Evolutionary conservation across 345 rosid genomes (phyloP).

Genomic region (Eucalyptus caleyi): DNA sequence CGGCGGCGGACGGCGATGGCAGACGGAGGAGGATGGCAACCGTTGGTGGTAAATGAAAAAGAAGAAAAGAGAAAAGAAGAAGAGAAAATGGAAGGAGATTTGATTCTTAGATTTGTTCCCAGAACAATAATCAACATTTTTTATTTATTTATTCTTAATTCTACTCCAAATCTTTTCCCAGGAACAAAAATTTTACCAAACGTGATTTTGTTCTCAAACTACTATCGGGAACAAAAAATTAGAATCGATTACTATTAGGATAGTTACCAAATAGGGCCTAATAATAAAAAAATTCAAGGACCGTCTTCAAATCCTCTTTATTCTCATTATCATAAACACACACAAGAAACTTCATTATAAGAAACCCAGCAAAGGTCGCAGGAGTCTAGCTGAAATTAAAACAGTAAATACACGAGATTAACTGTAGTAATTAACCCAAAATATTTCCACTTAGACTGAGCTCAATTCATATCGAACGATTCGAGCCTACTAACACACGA

Average conservation of each 20-base stretch:
- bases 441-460: neutral
- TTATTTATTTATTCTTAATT: too few species aligned
- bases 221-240: fast-evolving
- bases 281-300: neutral
- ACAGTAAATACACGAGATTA: neutral
- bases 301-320: neutral
- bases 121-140: fast-evolving
- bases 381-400: neutral
- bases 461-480: neutral
- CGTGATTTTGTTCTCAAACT: fast-evolving
- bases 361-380: neutral
- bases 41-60: too few species aligned
- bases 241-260: fast-evolving
- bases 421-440: neutral
- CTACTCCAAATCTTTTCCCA: too few species aligned
- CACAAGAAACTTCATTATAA: neutral
- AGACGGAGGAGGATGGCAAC: fast-evolving
- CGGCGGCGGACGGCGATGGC: fast-evolving
- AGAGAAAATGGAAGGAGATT: too few species aligned
- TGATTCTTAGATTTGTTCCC: too few species aligned
- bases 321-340: neutral
- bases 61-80: too few species aligned
- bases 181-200: fast-evolving
- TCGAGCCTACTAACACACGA: neutral
- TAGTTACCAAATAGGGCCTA: neutral